phyloP scores from a whole-genome alignment of 2,329 filamentous ascomycete genomes.

The Juglanconis oblonga region DNA sequence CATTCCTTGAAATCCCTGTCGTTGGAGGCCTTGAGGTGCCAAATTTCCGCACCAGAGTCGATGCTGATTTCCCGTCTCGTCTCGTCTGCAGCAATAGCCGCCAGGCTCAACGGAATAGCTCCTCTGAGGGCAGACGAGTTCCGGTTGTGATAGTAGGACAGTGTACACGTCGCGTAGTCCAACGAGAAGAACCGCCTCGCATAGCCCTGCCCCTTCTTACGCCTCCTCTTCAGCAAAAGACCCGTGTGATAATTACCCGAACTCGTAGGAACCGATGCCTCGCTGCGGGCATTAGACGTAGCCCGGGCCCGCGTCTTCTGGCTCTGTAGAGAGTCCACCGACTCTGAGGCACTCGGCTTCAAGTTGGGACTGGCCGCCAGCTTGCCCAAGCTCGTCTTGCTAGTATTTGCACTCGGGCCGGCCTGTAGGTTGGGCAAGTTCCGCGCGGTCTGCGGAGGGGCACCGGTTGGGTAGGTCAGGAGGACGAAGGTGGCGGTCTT shows the following conservation, averaged over 20 bases:
- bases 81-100: constrained; percentile 87
- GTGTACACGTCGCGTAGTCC: constrained; percentile 87
- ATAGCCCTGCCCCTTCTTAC: constrained; percentile 92
- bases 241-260: constrained; percentile 72
- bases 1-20: constrained; percentile 83
- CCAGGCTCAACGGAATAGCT: constrained; percentile 86
- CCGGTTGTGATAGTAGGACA: constrained; percentile 95
- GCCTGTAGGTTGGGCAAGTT: constrained; percentile 61
- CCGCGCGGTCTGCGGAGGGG: constrained; percentile 70
- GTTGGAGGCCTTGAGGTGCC: constrained; percentile 85
- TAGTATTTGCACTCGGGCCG: constrained; percentile 34
- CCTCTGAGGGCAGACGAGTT: constrained; percentile 90
- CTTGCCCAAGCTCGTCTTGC: constrained; percentile 52
- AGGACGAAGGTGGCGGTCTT: constrained; percentile 95
- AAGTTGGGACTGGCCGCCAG: constrained; percentile 39
- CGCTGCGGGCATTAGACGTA: constrained; percentile 51
- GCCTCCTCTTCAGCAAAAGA: constrained; percentile 79
- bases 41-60: constrained; percentile 94
- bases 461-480: constrained; percentile 84
- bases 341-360: constrained; percentile 47
- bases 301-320: constrained; percentile 40
- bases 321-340: constrained; percentile 60
- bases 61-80: constrained; percentile 89
- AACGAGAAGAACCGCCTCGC: constrained; percentile 93
- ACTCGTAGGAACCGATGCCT: constrained; percentile 37